Base-by-base conservation (phyloP, 768 basidiomycete species). In the Tricholoma terreum region DNA sequence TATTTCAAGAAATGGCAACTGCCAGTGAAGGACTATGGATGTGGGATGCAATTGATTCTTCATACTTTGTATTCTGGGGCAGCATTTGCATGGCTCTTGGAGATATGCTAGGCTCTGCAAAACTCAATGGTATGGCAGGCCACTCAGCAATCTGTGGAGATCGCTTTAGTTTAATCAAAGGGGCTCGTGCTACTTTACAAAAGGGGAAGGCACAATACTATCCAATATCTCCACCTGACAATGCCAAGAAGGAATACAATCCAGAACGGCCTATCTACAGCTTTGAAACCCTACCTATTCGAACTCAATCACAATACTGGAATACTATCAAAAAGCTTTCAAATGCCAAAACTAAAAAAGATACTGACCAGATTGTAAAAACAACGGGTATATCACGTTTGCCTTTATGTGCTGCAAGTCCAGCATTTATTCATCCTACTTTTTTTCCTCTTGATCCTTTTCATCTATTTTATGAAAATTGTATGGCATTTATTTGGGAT, bases 31-130 rank as follows among this genome's bases (percentile, higher is more conserved):
- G 72, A 6, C 59, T 72, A 2, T 73, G 72, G 72, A 69, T 68
- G 1, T 73, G 69, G 68, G 70, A 71, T 68, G 67, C 70, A 8
- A 1, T 72, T 9, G 54, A 65, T 7, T 63, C 61, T 14, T 45
- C 60, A 1, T 67, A 68, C 52, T 67, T 70, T 58, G 36, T 71
- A 6, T 21, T 58, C 17, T 56, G 60, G 11, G 60, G 59, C 4
- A 58, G 58, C 57, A 54, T 67, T 34, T 61, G 56, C 19, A 61
- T 68, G 57, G 59, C 48, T 6, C 51, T 64, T 14, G 73, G 71
- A 11, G 73, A 73, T 61, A 71, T 70, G 71, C 57, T 70, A 17
- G 71, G 69, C 2, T 71, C 69, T 17, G 67, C 69, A 9, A 75
- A 75, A 52, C 40, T 69, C 14, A 70, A 64, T 67, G 67, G 69